Conservation (phyloP, 164 flowering plant genomes). For the Houttuynia cordata region DNA sequence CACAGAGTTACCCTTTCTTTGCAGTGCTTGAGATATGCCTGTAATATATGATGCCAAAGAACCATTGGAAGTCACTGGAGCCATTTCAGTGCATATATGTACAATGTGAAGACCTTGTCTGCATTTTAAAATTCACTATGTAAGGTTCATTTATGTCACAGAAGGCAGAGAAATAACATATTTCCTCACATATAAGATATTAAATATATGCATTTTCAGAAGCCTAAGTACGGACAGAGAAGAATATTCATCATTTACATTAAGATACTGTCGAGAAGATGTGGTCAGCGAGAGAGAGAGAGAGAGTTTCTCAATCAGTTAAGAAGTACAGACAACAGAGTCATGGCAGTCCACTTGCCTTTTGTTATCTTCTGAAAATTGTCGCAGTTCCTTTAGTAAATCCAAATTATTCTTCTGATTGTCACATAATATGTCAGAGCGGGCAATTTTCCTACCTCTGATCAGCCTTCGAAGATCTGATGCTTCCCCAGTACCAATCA, state of each 20-base stretch:
- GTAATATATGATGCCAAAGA: slow-evolving; percentile 62
- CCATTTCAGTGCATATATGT: slow-evolving; percentile 86
- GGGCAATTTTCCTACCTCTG: slow-evolving; percentile 22
- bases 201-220: too few relatives aligned
- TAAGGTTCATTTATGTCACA: too few relatives aligned
- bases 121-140: slow-evolving; percentile 19
- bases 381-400: slow-evolving; percentile 44
- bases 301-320: too few relatives aligned
- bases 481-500: slow-evolving; percentile 40
- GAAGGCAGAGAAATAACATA: too few relatives aligned
- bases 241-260: background rate
- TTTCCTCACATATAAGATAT: too few relatives aligned
- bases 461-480: slow-evolving; percentile 45
- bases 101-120: slow-evolving; percentile 55
- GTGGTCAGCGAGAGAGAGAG: too few relatives aligned
- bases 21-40: slow-evolving; percentile 60
- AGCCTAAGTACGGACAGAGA: background rate
- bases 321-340: too few relatives aligned
- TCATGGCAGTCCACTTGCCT: slow-evolving; percentile 20
- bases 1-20: slow-evolving; percentile 59
- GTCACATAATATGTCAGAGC: slow-evolving; percentile 27
- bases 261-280: too few relatives aligned
- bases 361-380: slow-evolving; percentile 26
- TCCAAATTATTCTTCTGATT: slow-evolving; percentile 36
- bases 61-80: slow-evolving; percentile 60